Percentiles rank a stretch among this genome's conserved stretches.
Conservation (phyloP, 129 eudicot species). For the carrot (Daucus carota) region DH1_v3.0 NC_030384.2:50788001-50788500, state of each 20-base stretch:
- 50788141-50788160: neutral
- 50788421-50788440: neutral
- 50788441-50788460: neutral
- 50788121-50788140: neutral
- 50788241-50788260: neutral
- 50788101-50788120: neutral
- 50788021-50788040: too few species aligned
- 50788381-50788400: neutral
- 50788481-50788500: neutral
- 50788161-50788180: neutral
- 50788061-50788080: neutral
- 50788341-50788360: neutral
- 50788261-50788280: neutral
- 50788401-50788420: neutral
- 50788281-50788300: neutral
- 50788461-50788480: neutral
- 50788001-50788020: neutral
- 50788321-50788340: neutral
- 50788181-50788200: neutral
- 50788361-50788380: neutral
- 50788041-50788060: too few species aligned
- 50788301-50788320: neutral
- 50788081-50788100: neutral
- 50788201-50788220: neutral
- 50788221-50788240: neutral